Percentiles rank a stretch among this genome's conserved stretches.
These are phyloP conservation scores for Epichloe bromicola DNA, from an alignment of 2,329 filamentous ascomycete genomes.

Conservation along the genomic window DNA sequence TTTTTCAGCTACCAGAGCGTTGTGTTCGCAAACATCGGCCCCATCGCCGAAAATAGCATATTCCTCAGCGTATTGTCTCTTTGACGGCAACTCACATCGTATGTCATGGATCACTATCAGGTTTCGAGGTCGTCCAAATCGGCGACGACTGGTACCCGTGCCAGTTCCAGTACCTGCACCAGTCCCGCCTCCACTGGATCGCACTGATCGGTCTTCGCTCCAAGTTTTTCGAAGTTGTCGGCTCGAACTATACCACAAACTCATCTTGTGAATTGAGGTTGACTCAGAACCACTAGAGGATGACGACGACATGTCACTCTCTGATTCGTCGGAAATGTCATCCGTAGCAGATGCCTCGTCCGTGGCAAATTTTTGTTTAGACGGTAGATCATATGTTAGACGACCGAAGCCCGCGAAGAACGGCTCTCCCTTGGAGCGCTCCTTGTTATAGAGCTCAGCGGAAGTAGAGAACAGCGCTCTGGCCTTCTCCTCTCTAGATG, in stretches of 20 bases:
- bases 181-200: conserved; percentile 47
- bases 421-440: conserved; percentile 39
- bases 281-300: conserved; percentile 49
- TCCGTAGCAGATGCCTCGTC: conserved; percentile 40
- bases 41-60: conserved; percentile 79
- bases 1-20: conserved; percentile 62
- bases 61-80: conserved; percentile 59
- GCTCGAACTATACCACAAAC: conserved; percentile 41
- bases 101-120: conserved; percentile 62
- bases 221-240: conserved; percentile 40
- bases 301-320: conserved; percentile 33
- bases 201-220: conserved; percentile 43
- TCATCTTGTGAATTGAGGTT: conserved; percentile 47
- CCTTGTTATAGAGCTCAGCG: conserved; percentile 30
- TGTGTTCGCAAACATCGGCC: conserved; percentile 70
- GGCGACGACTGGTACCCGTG: conserved; percentile 37
- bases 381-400: conserved; percentile 36
- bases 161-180: conserved; percentile 35
- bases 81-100: conserved; percentile 61
- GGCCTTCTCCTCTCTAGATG: conserved; percentile 51
- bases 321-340: conserved; percentile 37
- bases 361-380: conserved; percentile 31
- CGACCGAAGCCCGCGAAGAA: conserved; percentile 46
- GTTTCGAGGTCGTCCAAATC: conserved; percentile 45
- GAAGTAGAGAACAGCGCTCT: conserved; percentile 35